Conservation (phyloP, 805 yeast genomes). For the Candida nanaspora region DNA sequence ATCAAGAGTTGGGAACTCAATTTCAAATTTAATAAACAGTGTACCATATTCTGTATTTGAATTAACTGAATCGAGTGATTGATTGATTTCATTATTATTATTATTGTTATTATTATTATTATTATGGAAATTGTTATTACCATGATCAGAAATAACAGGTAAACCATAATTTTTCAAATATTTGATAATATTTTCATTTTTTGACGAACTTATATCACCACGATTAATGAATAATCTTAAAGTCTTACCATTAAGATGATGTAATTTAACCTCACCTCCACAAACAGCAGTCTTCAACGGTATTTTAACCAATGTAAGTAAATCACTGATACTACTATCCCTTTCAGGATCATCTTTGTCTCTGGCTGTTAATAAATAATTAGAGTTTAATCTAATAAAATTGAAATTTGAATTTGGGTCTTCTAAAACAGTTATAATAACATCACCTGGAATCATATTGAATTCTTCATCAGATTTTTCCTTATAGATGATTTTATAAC, state of each 20-base stretch:
- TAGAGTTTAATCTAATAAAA: conserved; percentile 33
- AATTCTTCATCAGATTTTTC: conserved; percentile 63
- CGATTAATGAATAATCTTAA: conserved; percentile 33
- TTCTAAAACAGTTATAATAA: conserved; percentile 40
- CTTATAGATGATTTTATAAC: conserved; percentile 44
- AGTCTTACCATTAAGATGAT: conserved; percentile 29
- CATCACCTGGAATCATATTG: conserved; percentile 58
- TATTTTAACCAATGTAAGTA: conserved; percentile 12
- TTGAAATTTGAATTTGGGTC: conserved; percentile 20
- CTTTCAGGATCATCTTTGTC: not conserved
- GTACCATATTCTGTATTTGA: conserved; percentile 34
- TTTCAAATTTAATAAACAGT: conserved; percentile 49
- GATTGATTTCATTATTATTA: too few species aligned
- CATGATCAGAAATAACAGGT: conserved; percentile 37
- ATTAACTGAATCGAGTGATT: too few species aligned
- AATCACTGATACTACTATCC: conserved; percentile 9
- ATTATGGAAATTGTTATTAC: conserved; percentile 1
- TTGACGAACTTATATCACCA: conserved; percentile 48
- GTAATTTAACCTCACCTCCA: conserved; percentile 22
- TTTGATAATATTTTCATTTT: conserved; percentile 26
- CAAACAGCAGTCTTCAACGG: conserved; percentile 17
- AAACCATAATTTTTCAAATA: conserved; percentile 48
- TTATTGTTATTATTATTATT: not conserved
- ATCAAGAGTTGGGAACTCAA: conserved; percentile 45
- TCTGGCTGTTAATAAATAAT: not conserved